These are phyloP conservation scores for Thoreauomyces humboldtii DNA, from an alignment of 192 early-diverging fungal species.

Conservation along the genomic window DNA sequence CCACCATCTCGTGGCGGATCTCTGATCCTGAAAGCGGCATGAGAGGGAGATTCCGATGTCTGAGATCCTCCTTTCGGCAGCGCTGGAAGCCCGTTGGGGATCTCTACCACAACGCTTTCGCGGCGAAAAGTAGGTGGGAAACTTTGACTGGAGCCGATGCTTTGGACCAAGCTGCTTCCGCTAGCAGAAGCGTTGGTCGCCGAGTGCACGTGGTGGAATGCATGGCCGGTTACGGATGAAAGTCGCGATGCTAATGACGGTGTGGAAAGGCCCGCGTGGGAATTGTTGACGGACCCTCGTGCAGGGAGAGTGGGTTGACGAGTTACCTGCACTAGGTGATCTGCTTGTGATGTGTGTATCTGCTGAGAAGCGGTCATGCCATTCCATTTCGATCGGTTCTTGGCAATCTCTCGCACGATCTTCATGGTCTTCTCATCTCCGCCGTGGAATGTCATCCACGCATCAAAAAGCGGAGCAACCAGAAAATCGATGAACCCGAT, in stretches of 20 bases:
- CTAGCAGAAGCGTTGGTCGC: background rate
- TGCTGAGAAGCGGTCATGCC: conserved; percentile 24
- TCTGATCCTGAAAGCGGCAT: background rate
- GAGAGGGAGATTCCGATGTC: background rate
- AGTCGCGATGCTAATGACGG: background rate
- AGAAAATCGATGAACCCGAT: conserved; percentile 64
- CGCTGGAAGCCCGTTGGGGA: background rate
- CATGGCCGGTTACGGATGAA: background rate
- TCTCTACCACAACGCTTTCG: background rate
- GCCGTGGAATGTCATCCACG: conserved; percentile 42
- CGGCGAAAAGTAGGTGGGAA: background rate
- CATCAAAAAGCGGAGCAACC: conserved; percentile 56
- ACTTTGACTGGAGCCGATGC: background rate
- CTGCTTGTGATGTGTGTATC: background rate
- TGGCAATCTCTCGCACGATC: conserved; percentile 22
- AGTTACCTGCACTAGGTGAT: background rate
- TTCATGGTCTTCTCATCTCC: conserved; percentile 17
- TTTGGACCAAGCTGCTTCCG: background rate
- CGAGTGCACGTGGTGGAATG: background rate
- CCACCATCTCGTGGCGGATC: background rate
- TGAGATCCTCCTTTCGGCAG: background rate
- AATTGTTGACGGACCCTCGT: background rate
- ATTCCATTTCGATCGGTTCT: conserved; percentile 30
- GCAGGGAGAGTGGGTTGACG: background rate
- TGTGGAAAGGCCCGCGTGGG: background rate